Base-by-base conservation (phyloP, 2,329 filamentous ascomycete genomes). In the Hymenoscyphus fructigenus region DNA sequence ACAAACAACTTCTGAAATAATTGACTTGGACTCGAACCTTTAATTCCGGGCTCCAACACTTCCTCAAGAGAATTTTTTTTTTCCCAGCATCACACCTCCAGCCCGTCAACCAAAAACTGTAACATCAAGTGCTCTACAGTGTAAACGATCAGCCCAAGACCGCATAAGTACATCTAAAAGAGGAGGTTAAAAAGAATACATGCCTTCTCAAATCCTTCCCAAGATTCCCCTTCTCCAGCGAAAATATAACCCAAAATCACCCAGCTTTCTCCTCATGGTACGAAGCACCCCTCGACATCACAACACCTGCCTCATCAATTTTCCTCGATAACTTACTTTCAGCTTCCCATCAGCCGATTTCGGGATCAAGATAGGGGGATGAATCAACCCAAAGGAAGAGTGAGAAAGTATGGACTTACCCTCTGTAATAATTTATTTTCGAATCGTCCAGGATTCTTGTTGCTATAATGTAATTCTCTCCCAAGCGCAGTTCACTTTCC, bases 321-420 rank as follows among this genome's bases (percentile, higher is more conserved):
- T 67, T 41, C 75, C 74, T 32, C 29, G 29, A 32, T 5, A 32
- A 26, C 73, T 72, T 29, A 14, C 53, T 62, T 38, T 68, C 68
- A 15, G 58, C 63, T 38, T 61, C 62, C 57, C 58, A 55, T 4
- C 56, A 53, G 14, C 70, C 65, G 5, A 3, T 67, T 63, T 10
- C 59, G 14, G 10, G 26, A 15, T 10, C 17, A 41, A 85, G 70
- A 64, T 78, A 81, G 0, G 78, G 77, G 0, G 79, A 79, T 17
- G 88, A 69, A 70, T 87, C 79, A 2, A 84, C 72, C 78, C 81
- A 87, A 1, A 87, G 67, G 69, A 87, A 88, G 69, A 87, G 85
- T n/a, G n/a, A n/a, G n/a, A n/a, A n/a, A n/a, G n/a, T 0, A 82
- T 84, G 0, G 84, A 84, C 66, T 86, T 86, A n/a, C 77, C 76